Evolutionary conservation across 2,329 filamentous ascomycete species (phyloP), one percentile per base, ranked within the genome.

Genomic region (Pseudogymnoascus sp.): DNA sequence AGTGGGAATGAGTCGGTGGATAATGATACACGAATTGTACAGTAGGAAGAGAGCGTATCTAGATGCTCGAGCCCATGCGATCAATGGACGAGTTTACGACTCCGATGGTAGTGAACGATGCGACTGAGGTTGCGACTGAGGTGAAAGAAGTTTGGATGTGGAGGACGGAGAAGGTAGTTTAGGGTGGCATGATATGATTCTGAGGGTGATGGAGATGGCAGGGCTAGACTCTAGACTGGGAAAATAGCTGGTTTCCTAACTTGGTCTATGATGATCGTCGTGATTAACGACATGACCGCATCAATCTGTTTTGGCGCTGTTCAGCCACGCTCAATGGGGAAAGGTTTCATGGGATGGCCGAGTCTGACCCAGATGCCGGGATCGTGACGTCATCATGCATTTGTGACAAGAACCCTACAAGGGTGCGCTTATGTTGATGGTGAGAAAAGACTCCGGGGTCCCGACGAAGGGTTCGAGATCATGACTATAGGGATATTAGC

Each of bases 221-320:
- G 51, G 25, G 51, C 51, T 57, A 34, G 51, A 34, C 51, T 57
- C 51, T 57, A 34, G 28, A 57, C 51, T 36, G 28, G 51, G 51
- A 57, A 57, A 57, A 36, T 57, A 57, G 51, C 51, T 57, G 51
- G 51, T 36, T 21, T 57, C 51, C 28, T 21, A 57, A 36, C 51
- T 54, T 57, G 51, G 51, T 36, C 51, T 21, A 57, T 57, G 51
- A 57, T 57, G 51, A 36, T 57, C 28, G 28, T 14, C 51, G 28
- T 14, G 51, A 57, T 57, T 57, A 21, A 57, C 28, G 25, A 34
- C 51, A 57, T 57, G 51, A 57, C 51, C 51, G 51, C 51, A 57
- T 57, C 51, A 57, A 28, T 34, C 25, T 34, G 48, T 11, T 31
- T 54, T 54, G 48, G 10, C 48, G 25, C 48, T 19, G 25, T 54